Evolutionary conservation across 164 flowering plant genomes (phyloP).

Genomic region (Akebia trifoliata): DNA sequence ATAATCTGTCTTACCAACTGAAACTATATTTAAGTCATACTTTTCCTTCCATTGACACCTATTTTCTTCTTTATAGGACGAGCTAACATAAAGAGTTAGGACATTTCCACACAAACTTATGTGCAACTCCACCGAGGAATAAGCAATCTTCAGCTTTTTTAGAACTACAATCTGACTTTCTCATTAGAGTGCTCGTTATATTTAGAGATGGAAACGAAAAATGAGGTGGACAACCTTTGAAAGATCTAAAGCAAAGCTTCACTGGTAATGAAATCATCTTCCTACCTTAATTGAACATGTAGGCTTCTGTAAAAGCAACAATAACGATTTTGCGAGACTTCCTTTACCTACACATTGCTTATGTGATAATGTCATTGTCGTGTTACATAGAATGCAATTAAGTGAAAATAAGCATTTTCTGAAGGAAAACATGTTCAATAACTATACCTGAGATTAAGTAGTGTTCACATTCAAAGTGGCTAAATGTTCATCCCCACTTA

Average conservation of each 20-base stretch:
- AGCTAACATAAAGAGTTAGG: conserved; percentile 68
- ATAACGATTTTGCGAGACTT: conserved; percentile 40
- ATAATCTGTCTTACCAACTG: too few species aligned
- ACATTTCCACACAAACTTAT: conserved; percentile 83
- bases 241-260: conserved; percentile 22
- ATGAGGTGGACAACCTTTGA: conserved; percentile 30
- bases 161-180: conserved; percentile 25
- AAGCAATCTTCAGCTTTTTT: conserved; percentile 37
- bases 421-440: background rate
- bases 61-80: conserved; percentile 59
- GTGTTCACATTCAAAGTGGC: conserved; percentile 18
- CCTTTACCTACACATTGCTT: conserved; percentile 43
- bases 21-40: too few species aligned
- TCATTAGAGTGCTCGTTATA: conserved; percentile 3
- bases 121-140: conserved; percentile 45
- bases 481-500: conserved; percentile 24
- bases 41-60: conserved; percentile 56
- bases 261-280: conserved; percentile 31
- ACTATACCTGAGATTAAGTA: conserved; percentile 40
- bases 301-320: conserved; percentile 49
- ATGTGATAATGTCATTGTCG: background rate
- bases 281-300: conserved; percentile 24
- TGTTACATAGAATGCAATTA: background rate
- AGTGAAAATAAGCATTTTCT: background rate
- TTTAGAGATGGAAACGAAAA: conserved; percentile 17